Evolutionary conservation across 2,329 filamentous ascomycete species (phyloP).

Genomic region (Aspergillus vadensis): DNA sequence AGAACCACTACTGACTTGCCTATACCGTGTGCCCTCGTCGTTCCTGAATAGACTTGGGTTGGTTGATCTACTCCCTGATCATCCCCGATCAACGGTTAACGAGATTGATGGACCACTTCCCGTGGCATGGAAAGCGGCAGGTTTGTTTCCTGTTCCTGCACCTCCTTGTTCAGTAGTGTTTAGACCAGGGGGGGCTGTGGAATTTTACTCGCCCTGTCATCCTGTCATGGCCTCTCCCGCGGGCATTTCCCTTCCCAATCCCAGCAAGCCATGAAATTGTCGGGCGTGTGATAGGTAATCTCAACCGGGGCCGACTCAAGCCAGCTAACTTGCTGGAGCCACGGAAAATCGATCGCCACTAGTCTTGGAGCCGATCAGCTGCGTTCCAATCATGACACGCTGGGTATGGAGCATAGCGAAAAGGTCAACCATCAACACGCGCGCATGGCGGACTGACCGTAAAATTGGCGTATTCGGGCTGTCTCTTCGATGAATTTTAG

Average conservation of each 20-base stretch:
- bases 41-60: background rate
- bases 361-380: constrained; percentile 12
- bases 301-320: constrained; percentile 10
- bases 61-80: constrained; percentile 1
- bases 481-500: background rate
- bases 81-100: background rate
- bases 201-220: background rate
- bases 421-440: background rate
- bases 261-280: background rate
- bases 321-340: constrained; percentile 12
- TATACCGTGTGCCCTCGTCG: background rate
- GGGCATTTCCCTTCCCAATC: background rate
- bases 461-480: constrained; percentile 1
- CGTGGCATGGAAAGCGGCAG: background rate
- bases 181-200: background rate
- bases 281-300: constrained; percentile 13
- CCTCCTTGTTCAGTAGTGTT: background rate
- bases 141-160: constrained; percentile 1
- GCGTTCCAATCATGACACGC: constrained; percentile 2
- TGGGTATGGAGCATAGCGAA: background rate
- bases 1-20: too few relatives aligned
- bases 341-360: constrained; percentile 25
- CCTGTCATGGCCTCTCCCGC: background rate
- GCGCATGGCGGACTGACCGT: background rate
- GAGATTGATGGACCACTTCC: background rate